Conservation (phyloP, 495 filamentous ascomycete genomes). For the Aspergillus avenaceus region DNA sequence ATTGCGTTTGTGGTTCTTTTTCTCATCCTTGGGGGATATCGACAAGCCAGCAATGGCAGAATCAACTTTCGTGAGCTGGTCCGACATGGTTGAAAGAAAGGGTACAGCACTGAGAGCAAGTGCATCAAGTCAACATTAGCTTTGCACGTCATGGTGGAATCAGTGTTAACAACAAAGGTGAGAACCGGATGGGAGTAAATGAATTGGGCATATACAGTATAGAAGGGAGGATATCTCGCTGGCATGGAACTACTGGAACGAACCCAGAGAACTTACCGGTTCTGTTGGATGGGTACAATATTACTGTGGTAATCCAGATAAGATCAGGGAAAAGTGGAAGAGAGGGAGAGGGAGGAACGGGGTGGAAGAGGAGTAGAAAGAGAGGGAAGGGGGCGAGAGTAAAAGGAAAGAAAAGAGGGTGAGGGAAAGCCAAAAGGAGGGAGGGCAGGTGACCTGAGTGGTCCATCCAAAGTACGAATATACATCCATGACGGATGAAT, state of each 20-base stretch:
- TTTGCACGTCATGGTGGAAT: neutral
- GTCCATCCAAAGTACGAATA: conserved; percentile 14
- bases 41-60: conserved; percentile 78
- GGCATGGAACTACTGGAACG: conserved; percentile 12
- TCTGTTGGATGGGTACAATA: conserved; percentile 13
- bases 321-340: conserved; percentile 13
- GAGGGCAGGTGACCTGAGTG: conserved; percentile 32
- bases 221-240: neutral
- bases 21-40: conserved; percentile 61
- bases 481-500: neutral
- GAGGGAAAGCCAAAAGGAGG: conserved; percentile 19
- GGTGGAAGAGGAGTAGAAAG: conserved; percentile 15
- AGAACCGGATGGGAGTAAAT: neutral
- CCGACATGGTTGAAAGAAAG: conserved; percentile 51
- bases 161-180: neutral
- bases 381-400: conserved; percentile 16
- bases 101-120: conserved; percentile 5
- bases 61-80: conserved; percentile 77
- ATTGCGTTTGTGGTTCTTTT: conserved; percentile 56
- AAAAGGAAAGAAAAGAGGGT: conserved; percentile 15
- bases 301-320: conserved; percentile 20
- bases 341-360: conserved; percentile 18
- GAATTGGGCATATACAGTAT: neutral
- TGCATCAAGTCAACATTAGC: neutral
- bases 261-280: conserved; percentile 14